Evolutionary conservation across 805 yeast species (phyloP), one percentile per base, ranked within the genome.

Genomic region (Metschnikowia continentalis): DNA sequence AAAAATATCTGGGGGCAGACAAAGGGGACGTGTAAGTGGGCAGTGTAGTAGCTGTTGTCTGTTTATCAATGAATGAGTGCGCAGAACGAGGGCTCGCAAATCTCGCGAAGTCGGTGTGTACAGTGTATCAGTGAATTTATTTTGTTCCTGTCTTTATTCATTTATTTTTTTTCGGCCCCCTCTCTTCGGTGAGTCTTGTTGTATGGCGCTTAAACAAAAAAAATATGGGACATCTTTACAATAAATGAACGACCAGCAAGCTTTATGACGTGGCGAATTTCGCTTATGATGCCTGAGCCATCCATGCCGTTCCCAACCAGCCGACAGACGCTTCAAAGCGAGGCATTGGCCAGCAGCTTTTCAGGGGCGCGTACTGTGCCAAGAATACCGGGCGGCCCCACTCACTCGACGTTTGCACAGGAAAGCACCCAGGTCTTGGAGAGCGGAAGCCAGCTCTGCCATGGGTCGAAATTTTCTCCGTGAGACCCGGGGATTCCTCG

Each of bases 61-160:
- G n/a, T 14, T 33, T 32, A 17, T 35, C 35, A 32, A 32, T 15
- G 11, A 40, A 23, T 33, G 46, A 19, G 46, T 42, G 38, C 46
- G 46, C 46, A 33, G 46, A 32, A 19, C 38, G 42, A 39, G 38
- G 37, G 37, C 37, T n/a, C 46, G 11, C 38, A 10, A 33, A 15
- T 15, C 37, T 33, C 46, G 46, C 46, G 46, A 33, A 35, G 46
- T n/a, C 32, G 46, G 46, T 42, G 46, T 42, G 46, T 42, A 42
- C 15, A 42, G 38, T 42, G 46, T 22, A 40, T 15, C 19, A 15
- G 38, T 20, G 42, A 20, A 33, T 42, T 33, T 42, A 42, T 23
- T 22, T 42, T 42, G 32, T 32, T 42, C 46, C 36, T 22, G 37
- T 42, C 20, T 20, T 33, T 33, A 32, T 32, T 15, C 26, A 13